Evolutionary conservation across 2,329 filamentous ascomycete genomes (phyloP), one percentile per base, ranked within the genome.

Genomic region (Alternaria sp.): DNA sequence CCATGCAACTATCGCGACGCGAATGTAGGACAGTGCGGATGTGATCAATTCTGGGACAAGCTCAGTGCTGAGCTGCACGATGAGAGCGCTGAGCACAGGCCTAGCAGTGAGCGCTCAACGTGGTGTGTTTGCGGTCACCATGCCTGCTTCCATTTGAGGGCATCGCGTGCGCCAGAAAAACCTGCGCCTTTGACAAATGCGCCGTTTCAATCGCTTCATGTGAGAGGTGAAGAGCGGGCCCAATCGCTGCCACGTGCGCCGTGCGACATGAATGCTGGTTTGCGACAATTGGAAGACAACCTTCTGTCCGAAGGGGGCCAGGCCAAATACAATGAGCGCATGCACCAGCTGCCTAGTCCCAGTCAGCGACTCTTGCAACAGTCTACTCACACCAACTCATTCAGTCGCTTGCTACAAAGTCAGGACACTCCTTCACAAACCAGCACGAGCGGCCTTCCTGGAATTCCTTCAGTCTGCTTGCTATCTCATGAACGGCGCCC

Each of bases 41-140:
- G 85, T 73, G 78, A 79, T 59, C 80, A 84, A 53, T 87, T 86
- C 67, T 86, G 83, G 82, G 75, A 77, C 60, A 74, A 72, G 51
- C 51, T 63, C 44, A 78, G 72, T 48, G 73, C 68, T 51, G 72
- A 77, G 39, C 57, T 77, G 20, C 73, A 78, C 49, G 67, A 73
- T 24, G 70, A 63, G 14, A 75, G 72, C 53, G 55, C 52, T 16
- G 66, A 72, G 46, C 61, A 73, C 54, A 69, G 63, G 34, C 58
- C 67, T 12, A 61, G 64, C 61, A 74, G 67, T 51, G 64, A 72
- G 64, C 72, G 71, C 63, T 76, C 74, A 22, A 80, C 81, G 3
- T 81, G 72, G 75, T 87, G 85, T 73, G 81, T 83, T 56, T 87
- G 85, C 66, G 82, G 82, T 41, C 85, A 87, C 71, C 85, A 87